Evolutionary conservation across 2,329 filamentous ascomycete genomes (phyloP).

Genomic region (Alternaria angustiovoidea): DNA sequence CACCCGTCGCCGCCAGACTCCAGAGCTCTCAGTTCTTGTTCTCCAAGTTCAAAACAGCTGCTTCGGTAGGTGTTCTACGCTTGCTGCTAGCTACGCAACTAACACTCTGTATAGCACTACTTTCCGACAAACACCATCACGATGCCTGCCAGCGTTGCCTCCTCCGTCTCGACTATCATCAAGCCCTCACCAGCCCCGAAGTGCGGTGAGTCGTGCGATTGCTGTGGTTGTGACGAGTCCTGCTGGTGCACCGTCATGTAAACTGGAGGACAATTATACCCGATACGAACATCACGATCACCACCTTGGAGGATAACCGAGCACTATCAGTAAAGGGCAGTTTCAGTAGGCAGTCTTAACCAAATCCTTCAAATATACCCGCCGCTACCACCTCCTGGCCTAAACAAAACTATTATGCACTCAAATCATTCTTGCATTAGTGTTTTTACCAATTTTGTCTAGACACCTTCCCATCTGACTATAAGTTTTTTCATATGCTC

Average conservation of each 20-base stretch:
- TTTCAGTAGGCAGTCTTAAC: neutral
- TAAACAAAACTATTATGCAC: neutral
- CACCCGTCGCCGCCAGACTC: neutral
- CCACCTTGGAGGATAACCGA: neutral
- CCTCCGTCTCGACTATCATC: constrained; percentile 48
- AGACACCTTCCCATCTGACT: neutral
- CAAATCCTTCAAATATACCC: neutral
- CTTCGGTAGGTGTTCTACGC: neutral
- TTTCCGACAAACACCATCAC: constrained; percentile 15
- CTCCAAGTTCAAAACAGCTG: neutral
- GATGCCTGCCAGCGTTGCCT: constrained; percentile 47
- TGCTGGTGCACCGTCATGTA: constrained; percentile 30
- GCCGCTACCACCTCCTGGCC: neutral
- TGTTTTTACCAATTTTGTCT: neutral
- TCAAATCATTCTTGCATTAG: neutral
- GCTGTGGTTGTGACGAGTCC: constrained; percentile 51
- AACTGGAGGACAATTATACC: neutral
- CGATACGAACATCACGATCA: neutral
- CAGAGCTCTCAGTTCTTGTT: neutral
- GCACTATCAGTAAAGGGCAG: neutral
- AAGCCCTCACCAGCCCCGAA: constrained; percentile 46
- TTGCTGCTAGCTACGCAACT: neutral
- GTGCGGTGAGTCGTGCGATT: constrained; percentile 50
- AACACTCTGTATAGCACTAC: neutral
- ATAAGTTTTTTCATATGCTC: neutral